Evolutionary conservation across 2,329 filamentous ascomycete species (phyloP).

Genomic region (Botrytis porri): DNA sequence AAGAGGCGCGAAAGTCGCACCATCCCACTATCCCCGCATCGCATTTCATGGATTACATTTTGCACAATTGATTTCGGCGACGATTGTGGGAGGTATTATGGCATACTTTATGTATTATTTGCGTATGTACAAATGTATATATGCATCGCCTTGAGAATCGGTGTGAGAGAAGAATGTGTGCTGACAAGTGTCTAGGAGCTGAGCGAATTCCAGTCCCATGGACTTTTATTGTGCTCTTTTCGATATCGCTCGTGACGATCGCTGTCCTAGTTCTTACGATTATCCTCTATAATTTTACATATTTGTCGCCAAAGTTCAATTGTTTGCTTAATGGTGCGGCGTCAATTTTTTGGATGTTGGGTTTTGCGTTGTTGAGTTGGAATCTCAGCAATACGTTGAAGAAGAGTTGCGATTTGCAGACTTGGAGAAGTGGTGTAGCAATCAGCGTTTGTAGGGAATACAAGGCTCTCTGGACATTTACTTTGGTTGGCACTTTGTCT

Average conservation of each 20-base stretch:
- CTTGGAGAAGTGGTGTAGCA: constrained; percentile 29
- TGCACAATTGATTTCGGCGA: constrained; percentile 30
- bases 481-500: constrained; percentile 31
- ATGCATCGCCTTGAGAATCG: neutral
- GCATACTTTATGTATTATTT: constrained; percentile 35
- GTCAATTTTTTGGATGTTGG: constrained; percentile 31
- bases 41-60: constrained; percentile 33
- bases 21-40: constrained; percentile 34
- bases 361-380: constrained; percentile 33
- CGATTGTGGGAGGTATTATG: constrained; percentile 34
- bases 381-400: constrained; percentile 32
- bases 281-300: constrained; percentile 35
- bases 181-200: constrained; percentile 20
- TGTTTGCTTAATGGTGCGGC: constrained; percentile 30
- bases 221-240: constrained; percentile 35
- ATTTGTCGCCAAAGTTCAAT: constrained; percentile 35
- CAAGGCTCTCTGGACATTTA: constrained; percentile 35
- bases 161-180: neutral
- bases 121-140: constrained; percentile 26
- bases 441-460: constrained; percentile 35
- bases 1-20: constrained; percentile 25
- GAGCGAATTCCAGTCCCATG: constrained; percentile 32
- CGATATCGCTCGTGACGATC: constrained; percentile 31
- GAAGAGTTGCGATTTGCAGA: constrained; percentile 28
- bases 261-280: constrained; percentile 31